Percentiles rank a stretch among this genome's conserved stretches.
These are phyloP conservation scores for Suhomyces taliae DNA, from an alignment of 1,139 yeast species.

Conservation along the genomic window DNA sequence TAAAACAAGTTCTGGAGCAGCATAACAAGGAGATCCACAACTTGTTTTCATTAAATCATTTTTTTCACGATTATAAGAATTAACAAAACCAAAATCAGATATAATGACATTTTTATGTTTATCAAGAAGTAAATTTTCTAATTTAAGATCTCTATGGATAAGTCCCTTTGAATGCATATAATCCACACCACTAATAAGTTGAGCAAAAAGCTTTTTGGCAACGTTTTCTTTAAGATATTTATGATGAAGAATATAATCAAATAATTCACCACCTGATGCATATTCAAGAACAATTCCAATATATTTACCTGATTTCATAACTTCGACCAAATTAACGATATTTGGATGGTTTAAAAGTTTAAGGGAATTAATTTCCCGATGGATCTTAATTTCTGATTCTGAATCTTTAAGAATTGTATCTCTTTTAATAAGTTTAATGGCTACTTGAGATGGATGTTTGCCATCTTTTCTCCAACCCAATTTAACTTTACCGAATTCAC, in stretches of 20 bases:
- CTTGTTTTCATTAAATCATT: conserved; percentile 88
- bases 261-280: conserved; percentile 96
- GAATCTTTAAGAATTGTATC: conserved; percentile 82
- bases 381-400: conserved; percentile 83
- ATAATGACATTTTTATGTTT: conserved; percentile 78
- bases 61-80: conserved; percentile 66
- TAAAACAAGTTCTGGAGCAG: conserved; percentile 95
- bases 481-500: conserved; percentile 96
- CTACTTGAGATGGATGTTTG: conserved; percentile 78
- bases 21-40: conserved; percentile 98
- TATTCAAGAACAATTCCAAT: conserved; percentile 95
- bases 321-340: conserved; percentile 88
- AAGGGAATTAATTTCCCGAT: conserved; percentile 88
- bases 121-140: conserved; percentile 71
- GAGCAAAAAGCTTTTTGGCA: conserved; percentile 89
- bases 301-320: conserved; percentile 88
- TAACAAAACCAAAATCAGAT: conserved; percentile 89
- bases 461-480: conserved; percentile 95
- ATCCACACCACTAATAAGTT: conserved; percentile 88
- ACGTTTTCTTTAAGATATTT: conserved; percentile 80
- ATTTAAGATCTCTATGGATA: conserved; percentile 77
- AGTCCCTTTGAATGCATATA: conserved; percentile 85
- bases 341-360: conserved; percentile 89
- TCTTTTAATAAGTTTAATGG: conserved; percentile 86
- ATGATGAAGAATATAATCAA: conserved; percentile 86